These are phyloP conservation scores for Termitomyces sp. DNA, from an alignment of 768 basidiomycete species.

Conservation along the genomic window DNA sequence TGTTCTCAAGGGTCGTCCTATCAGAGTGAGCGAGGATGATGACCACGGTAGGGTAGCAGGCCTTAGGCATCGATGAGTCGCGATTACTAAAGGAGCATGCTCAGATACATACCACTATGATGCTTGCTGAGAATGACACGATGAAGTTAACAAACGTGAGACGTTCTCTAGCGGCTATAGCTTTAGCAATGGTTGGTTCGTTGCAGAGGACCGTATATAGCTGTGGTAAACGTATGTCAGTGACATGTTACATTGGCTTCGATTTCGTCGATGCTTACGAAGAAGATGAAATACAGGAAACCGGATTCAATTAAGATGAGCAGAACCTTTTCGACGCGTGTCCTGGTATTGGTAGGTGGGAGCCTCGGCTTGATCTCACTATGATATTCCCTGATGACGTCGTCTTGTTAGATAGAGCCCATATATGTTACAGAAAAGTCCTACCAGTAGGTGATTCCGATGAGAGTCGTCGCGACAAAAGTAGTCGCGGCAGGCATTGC, in stretches of 20 bases:
- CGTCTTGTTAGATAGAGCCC: background rate
- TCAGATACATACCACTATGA: too few species aligned
- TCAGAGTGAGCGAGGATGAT: constrained; percentile 6
- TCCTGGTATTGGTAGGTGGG: background rate
- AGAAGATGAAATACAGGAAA: constrained; percentile 11
- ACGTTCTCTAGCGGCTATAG: background rate
- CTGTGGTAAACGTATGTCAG: background rate
- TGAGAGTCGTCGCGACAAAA: constrained; percentile 4
- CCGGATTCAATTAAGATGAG: constrained; percentile 6
- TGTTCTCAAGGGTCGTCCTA: background rate
- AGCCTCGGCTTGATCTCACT: background rate
- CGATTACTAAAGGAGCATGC: background rate
- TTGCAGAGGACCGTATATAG: constrained; percentile 9
- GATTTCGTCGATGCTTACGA: background rate
- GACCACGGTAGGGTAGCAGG: constrained; percentile 6
- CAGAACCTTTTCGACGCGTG: constrained; percentile 4
- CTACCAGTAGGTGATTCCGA: constrained; percentile 5
- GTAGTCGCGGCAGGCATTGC: constrained; percentile 9
- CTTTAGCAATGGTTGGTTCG: background rate
- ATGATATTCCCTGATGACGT: constrained; percentile 5
- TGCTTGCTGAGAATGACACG: constrained; percentile 6
- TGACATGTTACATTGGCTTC: background rate
- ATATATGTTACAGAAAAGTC: background rate
- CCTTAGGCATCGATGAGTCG: background rate
- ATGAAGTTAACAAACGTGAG: constrained; percentile 6